Evolutionary conservation across 192 early-diverging fungal species (phyloP).

Genomic region (Coemansia sp.): DNA sequence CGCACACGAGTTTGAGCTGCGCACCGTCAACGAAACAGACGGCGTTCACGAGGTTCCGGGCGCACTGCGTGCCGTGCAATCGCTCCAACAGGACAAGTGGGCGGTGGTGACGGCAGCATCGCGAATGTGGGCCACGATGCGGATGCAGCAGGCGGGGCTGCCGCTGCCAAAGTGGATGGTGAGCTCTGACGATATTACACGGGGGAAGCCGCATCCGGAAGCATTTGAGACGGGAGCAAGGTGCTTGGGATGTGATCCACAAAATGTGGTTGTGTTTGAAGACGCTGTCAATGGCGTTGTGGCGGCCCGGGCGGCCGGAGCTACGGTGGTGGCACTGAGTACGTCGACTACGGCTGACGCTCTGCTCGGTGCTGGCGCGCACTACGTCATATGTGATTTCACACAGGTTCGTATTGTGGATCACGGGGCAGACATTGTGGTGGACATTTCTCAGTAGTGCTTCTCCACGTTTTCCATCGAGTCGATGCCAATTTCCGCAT

Average conservation of each 20-base stretch:
- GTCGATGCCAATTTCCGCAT: not conserved
- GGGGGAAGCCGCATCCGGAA: slow-evolving; percentile 35
- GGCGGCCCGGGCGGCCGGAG: slow-evolving; percentile 30
- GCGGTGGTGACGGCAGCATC: slow-evolving; percentile 42
- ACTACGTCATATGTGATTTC: slow-evolving; percentile 29
- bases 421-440: not conserved
- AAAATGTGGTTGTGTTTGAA: slow-evolving; percentile 36
- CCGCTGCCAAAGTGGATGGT: slow-evolving; percentile 23
- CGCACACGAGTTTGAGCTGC: slow-evolving; percentile 15
- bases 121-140: slow-evolving; percentile 15
- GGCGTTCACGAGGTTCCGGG: slow-evolving; percentile 38
- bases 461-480: too few relatives aligned
- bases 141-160: slow-evolving; percentile 27
- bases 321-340: slow-evolving; percentile 29
- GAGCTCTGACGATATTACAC: slow-evolving; percentile 13
- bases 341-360: slow-evolving; percentile 21
- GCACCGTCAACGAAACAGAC: slow-evolving; percentile 16
- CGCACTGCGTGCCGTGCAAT: slow-evolving; percentile 1
- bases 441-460: too few relatives aligned
- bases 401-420: not conserved
- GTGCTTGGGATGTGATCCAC: slow-evolving; percentile 12
- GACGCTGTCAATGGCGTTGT: slow-evolving; percentile 39
- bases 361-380: slow-evolving; percentile 24
- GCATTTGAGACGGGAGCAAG: slow-evolving; percentile 22
- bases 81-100: slow-evolving; percentile 21